These are phyloP conservation scores for Phytopythium oedochilum DNA, from an alignment of 352 stramenopile species.

Conservation along the genomic window DNA sequence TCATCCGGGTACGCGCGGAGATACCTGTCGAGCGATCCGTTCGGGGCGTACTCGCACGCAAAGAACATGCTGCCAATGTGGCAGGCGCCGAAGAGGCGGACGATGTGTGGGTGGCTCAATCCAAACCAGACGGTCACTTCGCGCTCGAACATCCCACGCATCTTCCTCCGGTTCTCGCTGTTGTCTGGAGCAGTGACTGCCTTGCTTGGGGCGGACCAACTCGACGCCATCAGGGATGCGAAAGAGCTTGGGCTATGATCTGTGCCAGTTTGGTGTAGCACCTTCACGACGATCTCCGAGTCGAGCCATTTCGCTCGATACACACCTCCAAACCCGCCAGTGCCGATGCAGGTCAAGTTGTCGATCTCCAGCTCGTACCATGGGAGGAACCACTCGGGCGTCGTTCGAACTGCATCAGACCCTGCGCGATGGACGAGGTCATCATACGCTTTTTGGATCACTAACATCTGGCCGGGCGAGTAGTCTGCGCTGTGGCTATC, in stretches of 20 bases:
- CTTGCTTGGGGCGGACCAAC: neutral
- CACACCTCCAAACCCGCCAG: neutral
- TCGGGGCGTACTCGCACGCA: conserved; percentile 7
- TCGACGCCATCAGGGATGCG: neutral
- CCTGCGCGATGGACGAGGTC: neutral
- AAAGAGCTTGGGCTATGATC: neutral
- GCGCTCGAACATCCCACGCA: conserved; percentile 9
- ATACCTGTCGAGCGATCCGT: conserved; percentile 10
- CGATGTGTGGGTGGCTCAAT: conserved; percentile 7
- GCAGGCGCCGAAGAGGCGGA: conserved; percentile 10
- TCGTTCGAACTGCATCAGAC: neutral
- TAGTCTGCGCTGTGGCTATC: neutral
- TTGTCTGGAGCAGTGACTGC: neutral
- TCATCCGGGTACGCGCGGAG: conserved; percentile 2
- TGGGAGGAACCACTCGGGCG: conserved; percentile 1
- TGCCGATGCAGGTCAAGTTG: neutral
- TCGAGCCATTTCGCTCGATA: conserved; percentile 1
- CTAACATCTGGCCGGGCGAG: neutral
- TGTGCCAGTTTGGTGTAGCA: neutral
- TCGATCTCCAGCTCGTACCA: neutral
- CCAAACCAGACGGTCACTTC: conserved; percentile 12
- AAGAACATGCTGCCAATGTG: conserved; percentile 10
- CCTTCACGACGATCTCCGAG: conserved; percentile 10
- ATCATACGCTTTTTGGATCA: neutral
- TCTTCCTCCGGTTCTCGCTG: neutral